Evolutionary conservation across 306 rosid species (phyloP), one percentile per base, ranked within the genome.

Genomic region (Lathyrus sativus): DNA sequence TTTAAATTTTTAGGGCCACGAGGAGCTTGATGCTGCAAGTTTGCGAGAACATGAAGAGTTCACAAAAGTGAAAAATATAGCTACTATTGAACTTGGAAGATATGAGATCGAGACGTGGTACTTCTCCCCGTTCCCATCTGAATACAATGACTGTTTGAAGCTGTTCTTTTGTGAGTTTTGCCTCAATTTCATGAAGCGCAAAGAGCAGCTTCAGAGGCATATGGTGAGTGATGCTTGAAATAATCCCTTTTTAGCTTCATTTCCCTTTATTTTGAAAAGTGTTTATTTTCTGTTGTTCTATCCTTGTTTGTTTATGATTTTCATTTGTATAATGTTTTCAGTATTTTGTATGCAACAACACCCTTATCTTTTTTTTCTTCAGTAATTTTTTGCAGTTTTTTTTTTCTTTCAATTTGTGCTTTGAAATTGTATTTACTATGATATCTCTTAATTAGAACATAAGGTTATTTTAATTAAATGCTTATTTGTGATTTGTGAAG

Each of bases 41-140:
- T 80, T 95, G 80, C 91, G 99, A 64, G 99, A 95, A 80, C 99
- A 95, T 45, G 99, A 95, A 72, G 99, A 95, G 79, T 95, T 95
- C 65, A 88, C 99, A 2, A 95, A 95, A 85, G 97, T 95, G 79
- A 95, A 95, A 84, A 95, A 95, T 80, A 95, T 95, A 81, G 97
- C 99, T 35, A 95, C 97, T 18, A 87, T 95, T 74, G 97, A 95
- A 73, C 99, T 95, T 66, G 99, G 99, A 80, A 82, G 96, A 95
- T 95, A 95, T 71, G 99, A 95, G 86, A 90, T 95, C 74, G 97
- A 95, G 88, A 95, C 99, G 44, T 95, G 97, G 99, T 95, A 95
- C 78, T 95, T 95, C 86, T 95, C 99, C 64, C 97, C 99, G 38
- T 90, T 95, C 76, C 97, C 99, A 55, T 85, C 95, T 72, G 99